Percentiles rank a stretch among this genome's conserved stretches.
phyloP scores from a whole-genome alignment of 2,329 filamentous ascomycete genomes.

The Fusarium guadeloupense region DNA sequence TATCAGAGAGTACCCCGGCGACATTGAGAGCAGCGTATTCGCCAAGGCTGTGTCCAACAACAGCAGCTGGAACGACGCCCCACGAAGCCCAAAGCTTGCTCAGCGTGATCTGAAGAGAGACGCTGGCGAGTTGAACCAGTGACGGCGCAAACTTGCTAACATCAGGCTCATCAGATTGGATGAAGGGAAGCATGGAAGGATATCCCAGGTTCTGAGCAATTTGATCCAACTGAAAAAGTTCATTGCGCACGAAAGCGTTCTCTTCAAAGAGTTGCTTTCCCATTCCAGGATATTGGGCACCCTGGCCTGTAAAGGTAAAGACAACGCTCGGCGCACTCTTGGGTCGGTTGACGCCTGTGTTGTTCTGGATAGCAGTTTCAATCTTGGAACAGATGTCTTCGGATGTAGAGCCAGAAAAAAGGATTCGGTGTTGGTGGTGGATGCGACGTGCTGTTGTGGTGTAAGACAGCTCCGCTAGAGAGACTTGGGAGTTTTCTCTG shows the following conservation, averaged over 20 bases:
- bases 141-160: slow-evolving; percentile 31
- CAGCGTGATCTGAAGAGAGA: slow-evolving; percentile 55
- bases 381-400: slow-evolving; percentile 16
- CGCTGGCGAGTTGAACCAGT: slow-evolving; percentile 51
- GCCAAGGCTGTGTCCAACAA: slow-evolving; percentile 58
- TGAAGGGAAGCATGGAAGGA: slow-evolving; percentile 46
- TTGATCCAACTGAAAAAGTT: slow-evolving; percentile 47
- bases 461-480: slow-evolving; percentile 60
- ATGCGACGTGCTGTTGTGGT: slow-evolving; percentile 47
- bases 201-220: slow-evolving; percentile 48
- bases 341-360: slow-evolving; percentile 15
- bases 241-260: slow-evolving; percentile 45
- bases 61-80: slow-evolving; percentile 54
- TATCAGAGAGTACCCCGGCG: slow-evolving; percentile 69
- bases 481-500: slow-evolving; percentile 38
- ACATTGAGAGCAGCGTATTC: slow-evolving; percentile 60
- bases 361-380: slow-evolving; percentile 8
- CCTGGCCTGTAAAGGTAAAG: slow-evolving; percentile 59
- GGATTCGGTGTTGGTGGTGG: slow-evolving; percentile 58
- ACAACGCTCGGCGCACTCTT: slow-evolving; percentile 30
- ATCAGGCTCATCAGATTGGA: slow-evolving; percentile 21
- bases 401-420: not conserved
- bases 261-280: slow-evolving; percentile 48
- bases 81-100: slow-evolving; percentile 52
- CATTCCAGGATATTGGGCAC: slow-evolving; percentile 47